Evolutionary conservation across 129 eudicot species (phyloP).

Genomic region (Saposhnikovia divaricata): DNA sequence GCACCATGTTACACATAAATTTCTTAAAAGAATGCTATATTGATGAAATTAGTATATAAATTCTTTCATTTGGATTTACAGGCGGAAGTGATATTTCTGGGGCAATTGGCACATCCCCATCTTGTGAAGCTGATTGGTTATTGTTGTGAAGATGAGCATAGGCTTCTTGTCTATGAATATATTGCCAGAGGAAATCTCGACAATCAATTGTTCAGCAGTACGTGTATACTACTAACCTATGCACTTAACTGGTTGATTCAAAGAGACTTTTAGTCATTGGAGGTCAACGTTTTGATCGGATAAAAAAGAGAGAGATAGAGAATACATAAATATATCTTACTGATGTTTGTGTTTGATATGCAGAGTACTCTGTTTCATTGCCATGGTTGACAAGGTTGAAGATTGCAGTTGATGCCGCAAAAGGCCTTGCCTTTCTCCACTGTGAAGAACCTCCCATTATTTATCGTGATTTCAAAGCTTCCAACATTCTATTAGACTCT

Average conservation of each 20-base stretch:
- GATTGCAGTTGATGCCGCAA: conserved; percentile 81
- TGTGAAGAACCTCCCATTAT: conserved; percentile 85
- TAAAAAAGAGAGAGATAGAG: not conserved
- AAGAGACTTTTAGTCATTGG: not conserved
- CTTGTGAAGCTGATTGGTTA: conserved; percentile 37
- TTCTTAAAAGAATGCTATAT: not conserved
- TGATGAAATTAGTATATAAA: not conserved
- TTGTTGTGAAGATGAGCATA: conserved; percentile 3
- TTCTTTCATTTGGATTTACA: not conserved
- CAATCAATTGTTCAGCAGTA: conserved; percentile 1
- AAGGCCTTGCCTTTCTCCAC: conserved; percentile 84
- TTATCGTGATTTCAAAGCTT: conserved; percentile 80
- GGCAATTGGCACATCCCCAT: conserved; percentile 44
- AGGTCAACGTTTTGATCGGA: not conserved
- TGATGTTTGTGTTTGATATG: conserved; percentile 21
- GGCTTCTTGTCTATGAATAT: conserved; percentile 6
- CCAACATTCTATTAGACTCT: conserved; percentile 65
- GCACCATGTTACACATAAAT: not conserved
- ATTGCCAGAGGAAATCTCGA: not conserved
- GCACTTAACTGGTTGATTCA: not conserved
- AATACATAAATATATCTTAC: not conserved
- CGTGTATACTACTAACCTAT: not conserved
- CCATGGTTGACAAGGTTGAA: conserved; percentile 83
- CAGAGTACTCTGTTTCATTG: conserved; percentile 65
- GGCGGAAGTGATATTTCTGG: conserved; percentile 2